Evolutionary conservation across 176 grass and related monocot genomes (phyloP), one percentile per base, ranked within the genome.

Genomic region (Cenchrus fungigraminus): DNA sequence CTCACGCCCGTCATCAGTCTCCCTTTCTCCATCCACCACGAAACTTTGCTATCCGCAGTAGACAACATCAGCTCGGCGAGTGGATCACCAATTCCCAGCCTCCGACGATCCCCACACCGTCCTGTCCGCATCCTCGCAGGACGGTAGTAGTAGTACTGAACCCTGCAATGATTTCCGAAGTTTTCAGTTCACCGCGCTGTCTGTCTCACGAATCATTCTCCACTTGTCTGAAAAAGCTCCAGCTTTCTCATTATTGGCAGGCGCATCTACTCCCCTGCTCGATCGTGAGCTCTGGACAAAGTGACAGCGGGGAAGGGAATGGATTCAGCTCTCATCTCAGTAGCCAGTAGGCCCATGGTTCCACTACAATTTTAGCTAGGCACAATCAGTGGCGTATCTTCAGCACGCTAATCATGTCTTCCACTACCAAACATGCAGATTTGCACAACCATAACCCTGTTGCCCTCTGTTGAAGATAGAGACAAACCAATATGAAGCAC

Each of bases 321-420:
- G 67, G 9, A 22, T 89, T 58, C 60, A 84, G 76, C 61, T 68
- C 8, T 40, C 58, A 20, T 32, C 47, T 53, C 47, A 72, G 50
- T 60, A 10, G 47, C 28, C 25, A 31, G 17, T 57, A 79, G 58
- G 75, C 34, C 50, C 67, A 68, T 74, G 40, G 52, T 70, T 68
- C 43, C 76, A 81, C 52, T 17, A 52, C 51, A 12, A 20, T 8
- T 40, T 40, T 1, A 50, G 8, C 20, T 50, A 29, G 43, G 14
- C n/a, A 62, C 55, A 77, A 74, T 49, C 32, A 68, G 72, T 65
- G 83, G 79, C 73, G 63, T 73, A 86, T 89, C 82, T 76, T 51
- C 60, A 15, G 71, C 82, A 25, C 15, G 37, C 61, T 57, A 66
- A 54, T 25, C 46, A 56, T 77, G 79, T 82, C 60, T 50, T 79